Base-by-base conservation (phyloP, 1,284 basidiomycete genomes). In the Papiliotrema fonsecae region DNA sequence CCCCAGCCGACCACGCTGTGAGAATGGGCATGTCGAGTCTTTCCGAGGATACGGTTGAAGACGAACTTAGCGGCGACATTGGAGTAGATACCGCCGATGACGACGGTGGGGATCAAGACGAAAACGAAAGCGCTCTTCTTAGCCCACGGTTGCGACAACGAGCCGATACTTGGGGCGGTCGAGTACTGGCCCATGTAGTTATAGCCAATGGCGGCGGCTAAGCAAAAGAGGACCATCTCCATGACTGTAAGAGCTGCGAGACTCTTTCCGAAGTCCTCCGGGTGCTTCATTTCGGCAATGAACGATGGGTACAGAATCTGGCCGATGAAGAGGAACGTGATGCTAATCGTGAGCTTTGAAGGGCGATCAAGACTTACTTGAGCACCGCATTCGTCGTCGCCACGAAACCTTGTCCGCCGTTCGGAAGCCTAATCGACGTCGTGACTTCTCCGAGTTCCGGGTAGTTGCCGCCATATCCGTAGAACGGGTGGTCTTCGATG, bases 141-240 rank as follows among this genome's bases (percentile, higher is more conserved):
- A 78, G 79, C 62, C 79, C 77, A 56, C 73, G 78, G 22, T 27
- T 61, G 53, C n/a, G 53, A 55, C 24, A 70, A 56, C 2, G 68
- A 70, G 19, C 64, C 67, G 45, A 68, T 64, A 43, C 60, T 75
- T 61, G 70, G 73, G 38, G 66, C 71, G 43, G 64, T 64, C 4
- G 69, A 54, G 54, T 70, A 70, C 44, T 71, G 65, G 4, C 70
- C 72, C 18, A 65, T 51, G 58, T 62, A 70, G 46, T 62, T 75
- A 62, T 85, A 85, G 38, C 83, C 79, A 26, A 85, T 74, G 2
- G 80, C 79, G 13, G 83, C 82, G 38, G 78, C 79, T 39, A 83
- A 65, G 3, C 78, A 78, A 73, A 84, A 86, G 6, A 83, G 73
- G 25, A 81, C 62, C 47, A 84, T 72, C 63, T 85, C 82, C 27